Evolutionary conservation across 78 protist species (phyloP), one percentile per base, ranked within the genome.

Genomic region (Chrysochromulina tobinii): DNA sequence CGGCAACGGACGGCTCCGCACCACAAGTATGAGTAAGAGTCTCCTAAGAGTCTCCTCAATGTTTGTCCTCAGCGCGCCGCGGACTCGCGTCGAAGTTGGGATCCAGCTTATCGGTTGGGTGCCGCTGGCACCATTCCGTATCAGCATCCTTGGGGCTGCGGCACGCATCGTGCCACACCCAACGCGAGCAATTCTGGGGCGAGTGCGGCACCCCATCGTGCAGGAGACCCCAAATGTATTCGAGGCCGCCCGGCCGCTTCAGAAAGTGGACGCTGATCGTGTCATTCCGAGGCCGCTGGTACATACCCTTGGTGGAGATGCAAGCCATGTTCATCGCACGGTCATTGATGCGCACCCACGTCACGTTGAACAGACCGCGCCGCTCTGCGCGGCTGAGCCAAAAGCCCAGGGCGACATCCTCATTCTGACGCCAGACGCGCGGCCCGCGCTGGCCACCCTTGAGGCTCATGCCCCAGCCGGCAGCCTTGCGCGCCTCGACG

Each of bases 271-370:
- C 72, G 72, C 72, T 18, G 72, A 66, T 18, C 72, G 72, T 66
- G 72, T 66, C 72, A 20, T 66, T 66, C 8, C 72, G 72, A 12
- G 72, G 72, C 72, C 72, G 72, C 23, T 66, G 72, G 23, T 66
- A 66, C 72, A 66, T 66, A 4, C 72, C 72, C 72, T 66, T 66
- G 72, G 72, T 66, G 27, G 72, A 66, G 72, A 66, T 66, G 72
- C 72, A 66, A 7, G 72, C 72, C 72, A 66, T 66, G 72, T 66
- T 66, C n/a, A 18, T 9, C 72, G 72, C 72, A 7, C 72, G 72
- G 23, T 66, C 72, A 20, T 66, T 66, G 27, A 66, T 66, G 14
- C 23, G 14, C 72, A 66, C 72, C 14, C 72, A 66, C 14, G 72
- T 66, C n/a, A 66, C 17, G 23, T 66, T 66, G 72, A 66, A 66